Conservation (phyloP, 768 basidiomycete genomes). For the Naganishia kalamii region DNA sequence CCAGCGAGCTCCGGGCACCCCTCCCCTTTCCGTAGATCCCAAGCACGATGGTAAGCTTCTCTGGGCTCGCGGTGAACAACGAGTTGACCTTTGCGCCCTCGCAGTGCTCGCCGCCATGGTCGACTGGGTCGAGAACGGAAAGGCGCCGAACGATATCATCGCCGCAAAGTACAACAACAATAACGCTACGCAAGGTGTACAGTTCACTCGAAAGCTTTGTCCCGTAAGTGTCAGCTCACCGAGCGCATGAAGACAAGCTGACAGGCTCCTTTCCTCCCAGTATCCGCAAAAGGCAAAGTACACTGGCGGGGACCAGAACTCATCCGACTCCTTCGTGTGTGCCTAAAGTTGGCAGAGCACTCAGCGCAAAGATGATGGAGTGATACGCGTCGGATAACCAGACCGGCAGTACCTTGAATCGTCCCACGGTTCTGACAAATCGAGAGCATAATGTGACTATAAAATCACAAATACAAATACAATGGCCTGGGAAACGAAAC, state of each 20-base stretch:
- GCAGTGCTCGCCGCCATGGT: slow-evolving; percentile 11
- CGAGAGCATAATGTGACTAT: no score
- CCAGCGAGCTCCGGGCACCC: slow-evolving; percentile 7
- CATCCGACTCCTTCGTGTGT: neutral
- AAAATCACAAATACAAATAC: no score
- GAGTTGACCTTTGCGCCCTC: neutral
- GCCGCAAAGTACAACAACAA: slow-evolving; percentile 20
- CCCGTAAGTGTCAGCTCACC: neutral
- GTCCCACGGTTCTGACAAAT: no score
- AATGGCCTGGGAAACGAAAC: no score
- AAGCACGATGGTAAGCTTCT: neutral
- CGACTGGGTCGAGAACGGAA: slow-evolving; percentile 3
- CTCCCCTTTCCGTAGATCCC: neutral
- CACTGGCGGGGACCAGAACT: neutral
- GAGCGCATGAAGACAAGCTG: no score
- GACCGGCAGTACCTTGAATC: no score
- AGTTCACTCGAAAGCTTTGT: slow-evolving; percentile 20
- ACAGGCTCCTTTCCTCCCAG: neutral
- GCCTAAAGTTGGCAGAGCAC: no score
- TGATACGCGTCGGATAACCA: no score
- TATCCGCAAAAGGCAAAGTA: neutral
- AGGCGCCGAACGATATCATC: neutral
- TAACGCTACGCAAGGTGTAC: slow-evolving; percentile 13
- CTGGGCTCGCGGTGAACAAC: neutral
- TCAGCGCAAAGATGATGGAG: no score